Evolutionary conservation across 495 filamentous ascomycete genomes (phyloP).

Genomic region (Letharia columbiana): DNA sequence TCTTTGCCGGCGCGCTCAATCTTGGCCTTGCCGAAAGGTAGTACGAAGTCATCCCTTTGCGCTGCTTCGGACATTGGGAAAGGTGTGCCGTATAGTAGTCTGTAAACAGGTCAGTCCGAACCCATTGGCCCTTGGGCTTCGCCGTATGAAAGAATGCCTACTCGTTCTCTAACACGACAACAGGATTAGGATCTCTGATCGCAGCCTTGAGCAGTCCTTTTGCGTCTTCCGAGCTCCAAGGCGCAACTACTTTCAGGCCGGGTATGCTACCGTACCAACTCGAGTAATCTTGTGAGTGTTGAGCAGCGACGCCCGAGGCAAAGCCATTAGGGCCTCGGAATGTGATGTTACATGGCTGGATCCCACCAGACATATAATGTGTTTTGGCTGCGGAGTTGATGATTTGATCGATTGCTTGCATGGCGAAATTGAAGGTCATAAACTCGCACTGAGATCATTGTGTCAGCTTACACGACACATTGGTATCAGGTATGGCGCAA

Average conservation of each 20-base stretch:
- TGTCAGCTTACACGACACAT: slow-evolving; percentile 12
- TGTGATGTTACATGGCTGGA: slow-evolving; percentile 98
- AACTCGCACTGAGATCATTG: slow-evolving; percentile 70
- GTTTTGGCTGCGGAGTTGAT: slow-evolving; percentile 99
- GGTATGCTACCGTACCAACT: slow-evolving; percentile 98
- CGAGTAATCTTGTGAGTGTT: slow-evolving; percentile 97
- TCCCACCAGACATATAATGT: slow-evolving; percentile 99
- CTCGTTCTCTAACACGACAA: slow-evolving; percentile 94
- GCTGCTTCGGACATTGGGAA: slow-evolving; percentile 97
- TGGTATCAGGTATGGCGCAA: slow-evolving; percentile 19
- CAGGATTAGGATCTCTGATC: slow-evolving; percentile 96
- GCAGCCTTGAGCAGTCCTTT: slow-evolving; percentile 97
- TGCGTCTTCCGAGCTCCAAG: slow-evolving; percentile 94
- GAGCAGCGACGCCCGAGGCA: slow-evolving; percentile 86
- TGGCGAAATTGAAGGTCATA: slow-evolving; percentile 99
- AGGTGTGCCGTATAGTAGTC: slow-evolving; percentile 79
- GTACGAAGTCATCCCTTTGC: slow-evolving; percentile 89
- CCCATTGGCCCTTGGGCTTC: not conserved
- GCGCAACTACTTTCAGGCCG: slow-evolving; percentile 90
- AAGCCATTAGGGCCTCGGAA: slow-evolving; percentile 99
- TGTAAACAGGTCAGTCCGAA: slow-evolving; percentile 30
- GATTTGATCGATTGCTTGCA: slow-evolving; percentile 99
- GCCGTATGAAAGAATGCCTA: slow-evolving; percentile 31
- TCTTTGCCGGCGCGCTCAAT: slow-evolving; percentile 94
- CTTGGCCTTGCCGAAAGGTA: slow-evolving; percentile 98